These are phyloP conservation scores for Lipomyces sp. DNA, from an alignment of 805 yeast species.

Conservation along the genomic window DNA sequence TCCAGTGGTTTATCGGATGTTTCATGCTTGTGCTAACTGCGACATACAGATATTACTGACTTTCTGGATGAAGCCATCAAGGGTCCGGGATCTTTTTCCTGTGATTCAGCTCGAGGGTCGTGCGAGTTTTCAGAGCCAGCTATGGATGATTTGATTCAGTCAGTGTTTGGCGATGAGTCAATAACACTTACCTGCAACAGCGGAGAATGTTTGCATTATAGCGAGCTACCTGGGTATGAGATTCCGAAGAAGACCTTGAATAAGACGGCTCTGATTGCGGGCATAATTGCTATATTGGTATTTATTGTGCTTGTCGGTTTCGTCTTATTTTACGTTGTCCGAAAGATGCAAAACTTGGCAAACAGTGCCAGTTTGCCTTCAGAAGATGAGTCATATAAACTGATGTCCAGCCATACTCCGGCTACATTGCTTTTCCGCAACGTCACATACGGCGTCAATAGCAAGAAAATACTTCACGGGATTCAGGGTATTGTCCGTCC, in stretches of 20 bases:
- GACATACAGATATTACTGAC: conserved; percentile 68
- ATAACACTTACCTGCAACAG: conserved; percentile 80
- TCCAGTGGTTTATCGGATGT: neutral
- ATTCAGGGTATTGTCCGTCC: conserved; percentile 81
- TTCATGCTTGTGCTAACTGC: neutral
- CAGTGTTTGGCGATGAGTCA: conserved; percentile 93
- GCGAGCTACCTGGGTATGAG: conserved; percentile 90
- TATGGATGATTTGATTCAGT: conserved; percentile 87
- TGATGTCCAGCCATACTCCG: conserved; percentile 63
- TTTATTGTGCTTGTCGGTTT: conserved; percentile 39
- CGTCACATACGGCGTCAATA: conserved; percentile 64
- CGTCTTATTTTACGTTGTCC: conserved; percentile 22
- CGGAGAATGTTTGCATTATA: conserved; percentile 90
- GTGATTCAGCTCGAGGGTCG: conserved; percentile 63
- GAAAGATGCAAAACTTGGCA: conserved; percentile 22
- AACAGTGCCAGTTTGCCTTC: conserved; percentile 41
- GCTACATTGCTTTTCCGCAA: conserved; percentile 77
- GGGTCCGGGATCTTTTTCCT: conserved; percentile 92
- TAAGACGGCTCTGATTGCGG: conserved; percentile 22
- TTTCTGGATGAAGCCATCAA: conserved; percentile 84
- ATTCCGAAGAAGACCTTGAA: conserved; percentile 57
- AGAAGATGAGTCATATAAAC: conserved; percentile 52
- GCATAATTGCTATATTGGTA: conserved; percentile 20
- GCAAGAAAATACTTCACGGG: conserved; percentile 58
- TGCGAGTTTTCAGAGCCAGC: conserved; percentile 93